Percentiles rank a stretch among this genome's conserved stretches.
Evolutionary conservation across 1,284 basidiomycete species (phyloP).

Genomic region (Puccinia novopanici): DNA sequence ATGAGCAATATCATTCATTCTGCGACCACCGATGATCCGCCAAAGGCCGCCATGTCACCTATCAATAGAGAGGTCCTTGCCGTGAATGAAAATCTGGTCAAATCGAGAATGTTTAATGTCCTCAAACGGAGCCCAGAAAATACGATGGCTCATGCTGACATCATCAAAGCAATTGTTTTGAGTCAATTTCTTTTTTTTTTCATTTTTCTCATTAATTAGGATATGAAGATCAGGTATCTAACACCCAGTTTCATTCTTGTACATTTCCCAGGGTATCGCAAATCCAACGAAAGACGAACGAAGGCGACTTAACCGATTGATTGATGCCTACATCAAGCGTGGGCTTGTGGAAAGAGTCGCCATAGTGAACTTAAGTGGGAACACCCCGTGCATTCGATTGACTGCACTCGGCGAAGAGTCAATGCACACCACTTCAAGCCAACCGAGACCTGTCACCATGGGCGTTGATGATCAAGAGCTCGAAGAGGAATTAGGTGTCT

Average conservation of each 20-base stretch:
- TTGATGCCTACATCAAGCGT: constrained; percentile 49
- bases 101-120: constrained; percentile 52
- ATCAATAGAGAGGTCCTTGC: constrained; percentile 53
- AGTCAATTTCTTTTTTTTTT: constrained; percentile 19
- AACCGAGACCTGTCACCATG: neutral
- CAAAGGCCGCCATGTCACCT: constrained; percentile 50
- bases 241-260: neutral
- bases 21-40: constrained; percentile 31
- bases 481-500: constrained; percentile 28
- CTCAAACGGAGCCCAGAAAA: constrained; percentile 50
- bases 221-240: constrained; percentile 2
- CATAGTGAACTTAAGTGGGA: constrained; percentile 27
- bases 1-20: constrained; percentile 20
- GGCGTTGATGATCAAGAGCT: constrained; percentile 16
- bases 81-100: constrained; percentile 53
- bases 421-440: constrained; percentile 21
- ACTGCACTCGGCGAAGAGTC: constrained; percentile 34
- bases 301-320: constrained; percentile 42
- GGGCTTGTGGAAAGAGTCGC: constrained; percentile 44
- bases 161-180: constrained; percentile 55
- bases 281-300: constrained; percentile 49
- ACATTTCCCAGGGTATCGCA: constrained; percentile 34
- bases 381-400: constrained; percentile 48
- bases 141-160: constrained; percentile 54
- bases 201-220: too few species aligned